phyloP scores from a whole-genome alignment of 176 grass and related monocot genomes.

The Chrysopogon serrulatus region DNA sequence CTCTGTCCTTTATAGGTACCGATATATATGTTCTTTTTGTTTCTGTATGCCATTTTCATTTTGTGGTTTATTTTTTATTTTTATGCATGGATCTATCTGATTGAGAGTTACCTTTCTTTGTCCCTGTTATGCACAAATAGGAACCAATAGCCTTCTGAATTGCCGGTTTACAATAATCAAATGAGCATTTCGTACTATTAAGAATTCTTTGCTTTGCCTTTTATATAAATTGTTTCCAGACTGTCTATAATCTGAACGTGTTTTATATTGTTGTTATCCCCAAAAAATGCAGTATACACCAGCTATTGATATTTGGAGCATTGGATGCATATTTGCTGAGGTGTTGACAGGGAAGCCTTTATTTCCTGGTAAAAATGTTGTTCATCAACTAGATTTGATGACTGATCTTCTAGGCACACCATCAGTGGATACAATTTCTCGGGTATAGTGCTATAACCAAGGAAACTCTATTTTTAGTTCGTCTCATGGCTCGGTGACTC shows the following conservation, averaged over 20 bases:
- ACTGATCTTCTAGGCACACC: conserved; percentile 97
- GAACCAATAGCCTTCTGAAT: neutral
- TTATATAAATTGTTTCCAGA: neutral
- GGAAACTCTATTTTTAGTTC: neutral
- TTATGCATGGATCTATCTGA: neutral
- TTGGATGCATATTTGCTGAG: conserved; percentile 99
- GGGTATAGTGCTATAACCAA: conserved; percentile 51
- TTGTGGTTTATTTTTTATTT: neutral
- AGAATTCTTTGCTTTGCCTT: neutral
- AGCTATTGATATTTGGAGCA: conserved; percentile 99
- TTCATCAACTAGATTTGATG: conserved; percentile 98
- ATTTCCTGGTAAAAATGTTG: conserved; percentile 99
- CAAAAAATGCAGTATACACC: conserved; percentile 89
- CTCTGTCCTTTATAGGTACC: neutral
- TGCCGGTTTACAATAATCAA: neutral
- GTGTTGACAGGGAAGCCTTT: conserved; percentile 94
- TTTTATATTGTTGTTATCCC: neutral
- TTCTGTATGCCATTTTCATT: neutral
- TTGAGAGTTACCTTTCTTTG: neutral
- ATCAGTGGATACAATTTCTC: conserved; percentile 79
- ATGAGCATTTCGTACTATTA: neutral
- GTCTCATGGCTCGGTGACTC: neutral
- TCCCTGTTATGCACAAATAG: neutral
- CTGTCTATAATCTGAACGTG: conserved; percentile 14
- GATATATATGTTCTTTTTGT: neutral